Evolutionary conservation across 129 eudicot genomes (phyloP), one percentile per base, ranked within the genome.

Genomic region (Tagetes erecta): DNA sequence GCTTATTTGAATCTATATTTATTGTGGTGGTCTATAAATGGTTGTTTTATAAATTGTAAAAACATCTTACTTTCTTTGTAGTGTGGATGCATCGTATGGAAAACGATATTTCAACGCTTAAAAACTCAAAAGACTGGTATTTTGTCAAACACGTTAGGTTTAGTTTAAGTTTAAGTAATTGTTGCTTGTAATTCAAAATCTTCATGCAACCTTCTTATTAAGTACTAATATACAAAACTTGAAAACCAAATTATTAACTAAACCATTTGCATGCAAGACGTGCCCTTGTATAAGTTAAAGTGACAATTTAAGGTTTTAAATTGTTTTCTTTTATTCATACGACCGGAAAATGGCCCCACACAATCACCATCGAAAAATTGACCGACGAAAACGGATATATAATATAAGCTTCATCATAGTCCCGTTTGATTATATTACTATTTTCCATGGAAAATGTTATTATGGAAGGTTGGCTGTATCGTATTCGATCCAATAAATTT

Each of bases 401-500:
- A 14, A 57, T 30, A 10, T 2, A 8, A 57, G 31, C 3, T 1
- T 3, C n/a, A 7, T 8, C 12, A 6, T 57, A 1, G 27, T 20
- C 27, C 8, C 2, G 10, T 44, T 44, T 44, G 11, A 44, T 44
- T 9, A 44, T 20, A 20, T 20, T 20, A 20, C 27, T 20, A 20
- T 20, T 20, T 20, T 20, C 27, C 27, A 20, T 20, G 49, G 49
- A 44, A 44, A 7, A 3, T 44, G 14, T 7, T 2, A 7, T 57
- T 57, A 67, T 33, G 60, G 80, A 76, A 68, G 80, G 80, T 9
- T 76, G 80, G 80, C 47, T 76, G 60, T 76, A 76, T 36, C 80
- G 4, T 3, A 76, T 76, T 44, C 74, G 75, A 46, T 76, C 69
- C 30, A 76, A 56, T 8, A 68, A 45, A 56, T 67, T 76, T 14